Conservation (phyloP, 805 yeast species). For the Ogataea trehaloabstinens region DNA sequence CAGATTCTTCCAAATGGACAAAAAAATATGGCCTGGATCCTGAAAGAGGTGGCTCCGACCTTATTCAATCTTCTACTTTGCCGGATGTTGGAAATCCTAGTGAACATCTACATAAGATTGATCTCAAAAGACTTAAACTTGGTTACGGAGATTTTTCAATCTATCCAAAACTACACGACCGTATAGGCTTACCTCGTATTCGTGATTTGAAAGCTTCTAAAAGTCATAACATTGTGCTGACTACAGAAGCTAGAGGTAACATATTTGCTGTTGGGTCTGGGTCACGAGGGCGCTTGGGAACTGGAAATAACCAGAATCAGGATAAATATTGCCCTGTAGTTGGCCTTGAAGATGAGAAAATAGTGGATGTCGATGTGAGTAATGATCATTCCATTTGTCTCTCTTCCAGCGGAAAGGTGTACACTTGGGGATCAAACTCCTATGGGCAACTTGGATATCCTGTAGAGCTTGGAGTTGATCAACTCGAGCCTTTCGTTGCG, state of each 20-base stretch:
- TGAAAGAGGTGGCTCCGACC: conserved; percentile 54
- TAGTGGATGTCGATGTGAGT: conserved; percentile 46
- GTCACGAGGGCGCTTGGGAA: conserved; percentile 71
- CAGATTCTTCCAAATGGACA: conserved; percentile 5
- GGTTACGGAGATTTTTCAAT: conserved; percentile 21
- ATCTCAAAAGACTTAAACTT: conserved; percentile 19
- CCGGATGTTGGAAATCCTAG: conserved; percentile 10
- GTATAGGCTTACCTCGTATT: conserved; percentile 43
- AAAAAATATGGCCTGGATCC: conserved; percentile 10
- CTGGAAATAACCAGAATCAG: conserved; percentile 39
- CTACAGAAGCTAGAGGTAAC: conserved; percentile 45
- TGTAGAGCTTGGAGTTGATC: conserved; percentile 24
- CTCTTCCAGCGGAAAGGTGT: conserved; percentile 51
- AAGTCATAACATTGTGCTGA: conserved; percentile 60
- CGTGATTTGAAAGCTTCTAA: conserved; percentile 54
- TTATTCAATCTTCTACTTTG: conserved; percentile 54
- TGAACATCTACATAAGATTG: conserved; percentile 15
- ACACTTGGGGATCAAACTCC: conserved; percentile 77
- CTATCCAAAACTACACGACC: conserved; percentile 19
- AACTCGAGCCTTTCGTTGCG: conserved; percentile 27
- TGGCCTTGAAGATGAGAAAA: conserved; percentile 32
- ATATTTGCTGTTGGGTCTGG: conserved; percentile 66
- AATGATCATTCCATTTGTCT: conserved; percentile 68
- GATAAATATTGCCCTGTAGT: conserved; percentile 45
- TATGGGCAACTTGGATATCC: conserved; percentile 64